These are phyloP conservation scores for Arxiozyma slooffiae DNA, from an alignment of 1,139 yeast species.

Conservation along the genomic window DNA sequence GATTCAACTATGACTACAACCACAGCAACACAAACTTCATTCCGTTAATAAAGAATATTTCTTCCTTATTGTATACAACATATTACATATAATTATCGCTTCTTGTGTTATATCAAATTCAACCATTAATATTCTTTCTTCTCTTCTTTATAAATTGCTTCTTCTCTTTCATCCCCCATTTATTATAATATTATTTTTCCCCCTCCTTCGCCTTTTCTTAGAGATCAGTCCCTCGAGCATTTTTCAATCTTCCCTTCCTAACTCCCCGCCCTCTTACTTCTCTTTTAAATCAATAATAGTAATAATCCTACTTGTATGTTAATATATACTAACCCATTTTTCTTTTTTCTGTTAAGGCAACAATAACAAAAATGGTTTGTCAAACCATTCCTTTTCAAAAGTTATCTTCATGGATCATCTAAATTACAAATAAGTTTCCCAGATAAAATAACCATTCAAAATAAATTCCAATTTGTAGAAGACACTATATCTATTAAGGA, in stretches of 20 bases:
- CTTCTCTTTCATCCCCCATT: not conserved
- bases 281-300: no score
- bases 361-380: not conserved
- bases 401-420: not conserved
- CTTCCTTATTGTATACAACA: no score
- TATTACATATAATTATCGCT: no score
- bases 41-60: no score
- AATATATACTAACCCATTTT: not conserved
- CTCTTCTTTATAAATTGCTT: not conserved
- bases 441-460: not conserved
- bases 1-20: not conserved
- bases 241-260: not conserved
- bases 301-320: no score
- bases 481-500: constrained; percentile 2
- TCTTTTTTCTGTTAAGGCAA: not conserved
- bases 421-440: not conserved
- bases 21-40: not conserved
- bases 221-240: not conserved
- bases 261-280: no score
- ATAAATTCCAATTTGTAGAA: constrained; percentile 6
- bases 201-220: not conserved
- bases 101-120: not conserved
- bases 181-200: no score
- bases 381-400: not conserved
- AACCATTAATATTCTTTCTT: not conserved